These are phyloP conservation scores for Tinospora cordifolia DNA, from an alignment of 164 flowering plant genomes.

Conservation along the genomic window DNA sequence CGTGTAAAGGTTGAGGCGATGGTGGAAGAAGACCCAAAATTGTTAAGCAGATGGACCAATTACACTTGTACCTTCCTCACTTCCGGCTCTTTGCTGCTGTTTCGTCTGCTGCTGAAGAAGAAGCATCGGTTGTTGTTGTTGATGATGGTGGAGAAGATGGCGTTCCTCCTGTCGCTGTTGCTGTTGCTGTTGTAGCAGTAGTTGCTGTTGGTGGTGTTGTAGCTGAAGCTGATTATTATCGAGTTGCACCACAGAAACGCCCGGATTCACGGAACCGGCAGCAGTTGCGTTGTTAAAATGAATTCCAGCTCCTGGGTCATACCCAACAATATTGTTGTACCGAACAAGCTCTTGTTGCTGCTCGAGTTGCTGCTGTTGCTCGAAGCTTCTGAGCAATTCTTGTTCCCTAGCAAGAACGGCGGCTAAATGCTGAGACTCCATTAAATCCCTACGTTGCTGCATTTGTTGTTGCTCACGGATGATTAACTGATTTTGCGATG, in stretches of 20 bases:
- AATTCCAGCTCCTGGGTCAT: neutral
- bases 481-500: conserved; percentile 8
- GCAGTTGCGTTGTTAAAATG: neutral
- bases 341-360: conserved; percentile 14
- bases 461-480: conserved; percentile 17
- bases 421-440: conserved; percentile 13
- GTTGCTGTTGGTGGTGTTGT: conserved; percentile 5
- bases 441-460: conserved; percentile 9
- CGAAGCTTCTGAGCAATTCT: conserved; percentile 17
- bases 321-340: conserved; percentile 5
- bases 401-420: conserved; percentile 14
- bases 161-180: conserved; percentile 5
- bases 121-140: neutral
- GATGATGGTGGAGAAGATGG: neutral
- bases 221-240: conserved; percentile 3
- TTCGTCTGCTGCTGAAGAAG: neutral
- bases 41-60: conserved; percentile 19
- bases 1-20: neutral
- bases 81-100: conserved; percentile 9
- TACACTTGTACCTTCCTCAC: conserved; percentile 6
- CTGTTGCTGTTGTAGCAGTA: neutral
- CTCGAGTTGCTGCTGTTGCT: conserved; percentile 15
- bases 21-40: neutral
- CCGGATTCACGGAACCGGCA: neutral
- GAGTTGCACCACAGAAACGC: conserved; percentile 5